phyloP scores from a whole-genome alignment of 805 yeast species.

The Candida palmyrensis region DNA sequence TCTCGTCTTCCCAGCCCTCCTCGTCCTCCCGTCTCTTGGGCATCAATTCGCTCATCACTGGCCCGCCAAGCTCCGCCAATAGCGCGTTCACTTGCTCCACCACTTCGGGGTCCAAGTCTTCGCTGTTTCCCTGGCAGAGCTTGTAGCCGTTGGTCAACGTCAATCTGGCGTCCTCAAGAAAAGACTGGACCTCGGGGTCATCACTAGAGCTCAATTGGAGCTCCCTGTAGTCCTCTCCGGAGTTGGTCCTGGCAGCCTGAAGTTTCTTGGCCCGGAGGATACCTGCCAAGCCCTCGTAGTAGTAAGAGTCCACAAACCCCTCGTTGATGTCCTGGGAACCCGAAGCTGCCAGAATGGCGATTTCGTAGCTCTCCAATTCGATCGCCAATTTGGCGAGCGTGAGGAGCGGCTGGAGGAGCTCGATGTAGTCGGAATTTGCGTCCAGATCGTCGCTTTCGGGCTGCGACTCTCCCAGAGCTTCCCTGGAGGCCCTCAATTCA shows the following conservation, averaged over 20 bases:
- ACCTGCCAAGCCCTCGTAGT: slow-evolving; percentile 77
- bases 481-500: too few relatives aligned
- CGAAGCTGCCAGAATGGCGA: slow-evolving; percentile 59
- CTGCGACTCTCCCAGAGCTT: slow-evolving; percentile 16
- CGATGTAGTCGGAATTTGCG: slow-evolving; percentile 50
- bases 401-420: slow-evolving; percentile 66
- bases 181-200: slow-evolving; percentile 22
- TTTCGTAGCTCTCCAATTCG: slow-evolving; percentile 70
- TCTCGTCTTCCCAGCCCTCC: slow-evolving; percentile 51
- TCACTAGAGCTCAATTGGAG: slow-evolving; percentile 18
- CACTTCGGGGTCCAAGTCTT: slow-evolving; percentile 57
- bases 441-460: slow-evolving; percentile 36
- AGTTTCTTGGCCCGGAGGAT: slow-evolving; percentile 36
- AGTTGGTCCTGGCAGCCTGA: slow-evolving; percentile 24
- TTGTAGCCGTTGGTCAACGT: slow-evolving; percentile 44
- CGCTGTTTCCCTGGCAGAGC: slow-evolving; percentile 31
- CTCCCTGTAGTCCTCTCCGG: slow-evolving; percentile 38
- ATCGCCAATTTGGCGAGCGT: slow-evolving; percentile 70
- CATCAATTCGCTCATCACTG: slow-evolving; percentile 36
- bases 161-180: slow-evolving; percentile 34
- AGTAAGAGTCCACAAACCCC: slow-evolving; percentile 73
- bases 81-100: slow-evolving; percentile 47
- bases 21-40: slow-evolving; percentile 27
- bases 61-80: slow-evolving; percentile 58
- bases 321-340: slow-evolving; percentile 77